These are phyloP conservation scores for Verticillium longisporum DNA, from an alignment of 2,329 filamentous ascomycete species.

Conservation along the genomic window DNA sequence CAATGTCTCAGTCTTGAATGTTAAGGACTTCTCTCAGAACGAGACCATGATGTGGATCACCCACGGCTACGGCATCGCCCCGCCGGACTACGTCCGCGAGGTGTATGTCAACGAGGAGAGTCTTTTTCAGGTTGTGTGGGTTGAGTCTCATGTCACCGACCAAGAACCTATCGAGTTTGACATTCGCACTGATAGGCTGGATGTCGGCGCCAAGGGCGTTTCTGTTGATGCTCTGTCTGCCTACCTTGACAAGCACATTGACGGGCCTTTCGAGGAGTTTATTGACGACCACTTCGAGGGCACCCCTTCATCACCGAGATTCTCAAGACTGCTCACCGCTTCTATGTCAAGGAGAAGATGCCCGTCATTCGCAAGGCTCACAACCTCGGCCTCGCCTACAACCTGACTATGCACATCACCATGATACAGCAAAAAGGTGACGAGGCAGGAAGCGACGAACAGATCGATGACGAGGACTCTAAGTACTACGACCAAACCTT, in stretches of 20 bases:
- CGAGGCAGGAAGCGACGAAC: conserved; percentile 69
- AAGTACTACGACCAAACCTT: conserved; percentile 87
- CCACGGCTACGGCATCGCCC: conserved; percentile 87
- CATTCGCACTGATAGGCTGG: conserved; percentile 79
- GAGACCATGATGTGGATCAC: conserved; percentile 82
- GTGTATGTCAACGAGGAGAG: conserved; percentile 88
- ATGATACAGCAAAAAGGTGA: conserved; percentile 78
- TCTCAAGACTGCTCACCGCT: conserved; percentile 90
- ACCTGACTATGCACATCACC: conserved; percentile 88
- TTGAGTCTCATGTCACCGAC: conserved; percentile 64
- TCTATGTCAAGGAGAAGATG: conserved; percentile 80
- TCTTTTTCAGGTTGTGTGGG: conserved; percentile 91
- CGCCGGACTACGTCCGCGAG: conserved; percentile 89
- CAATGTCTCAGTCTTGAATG: conserved; percentile 87
- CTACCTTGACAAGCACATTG: conserved; percentile 92
- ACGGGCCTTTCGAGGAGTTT: conserved; percentile 85
- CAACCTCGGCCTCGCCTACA: conserved; percentile 93
- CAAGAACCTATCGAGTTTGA: conserved; percentile 76
- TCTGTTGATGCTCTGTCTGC: conserved; percentile 75
- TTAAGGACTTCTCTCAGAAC: conserved; percentile 72
- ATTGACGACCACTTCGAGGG: conserved; percentile 96
- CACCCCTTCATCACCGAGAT: conserved; percentile 91
- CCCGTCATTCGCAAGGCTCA: conserved; percentile 90
- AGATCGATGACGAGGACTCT: conserved; percentile 79
- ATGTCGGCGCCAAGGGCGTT: conserved; percentile 83